phyloP scores from a whole-genome alignment of 1,284 basidiomycete genomes.

The Ustilago tritici region DNA sequence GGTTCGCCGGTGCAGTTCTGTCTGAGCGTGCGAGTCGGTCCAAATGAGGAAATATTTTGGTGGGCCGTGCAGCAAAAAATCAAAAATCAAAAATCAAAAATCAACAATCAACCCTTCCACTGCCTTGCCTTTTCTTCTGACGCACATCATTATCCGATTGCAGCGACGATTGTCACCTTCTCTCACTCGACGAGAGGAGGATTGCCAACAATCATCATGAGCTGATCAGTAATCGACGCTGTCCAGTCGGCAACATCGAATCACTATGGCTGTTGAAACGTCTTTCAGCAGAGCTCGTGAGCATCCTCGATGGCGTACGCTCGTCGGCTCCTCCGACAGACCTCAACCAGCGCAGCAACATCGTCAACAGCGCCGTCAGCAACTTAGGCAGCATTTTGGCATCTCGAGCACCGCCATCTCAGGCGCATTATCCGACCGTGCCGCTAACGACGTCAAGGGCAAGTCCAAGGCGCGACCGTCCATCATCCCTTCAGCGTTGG shows the following conservation, averaged over 20 bases:
- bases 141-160: neutral
- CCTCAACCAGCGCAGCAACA: constrained; percentile 5
- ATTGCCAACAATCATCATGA: neutral
- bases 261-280: constrained; percentile 16
- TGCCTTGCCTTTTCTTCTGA: neutral
- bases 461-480: constrained; percentile 14
- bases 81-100: neutral
- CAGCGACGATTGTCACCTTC: neutral
- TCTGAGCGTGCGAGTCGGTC: neutral
- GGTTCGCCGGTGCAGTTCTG: neutral
- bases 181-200: neutral
- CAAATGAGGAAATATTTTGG: neutral
- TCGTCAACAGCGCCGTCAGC: constrained; percentile 12
- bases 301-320: constrained; percentile 38
- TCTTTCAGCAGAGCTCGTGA: constrained; percentile 17
- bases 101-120: neutral
- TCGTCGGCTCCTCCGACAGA: constrained; percentile 11
- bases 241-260: neutral
- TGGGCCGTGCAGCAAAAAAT: constrained; percentile 10
- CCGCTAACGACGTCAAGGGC: constrained; percentile 12
- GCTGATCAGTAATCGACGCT: neutral
- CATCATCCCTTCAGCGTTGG: constrained; percentile 12
- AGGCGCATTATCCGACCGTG: neutral
- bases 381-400: constrained; percentile 16
- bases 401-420: neutral